A percentile compares a stretch with the other conserved stretches of the same genome.
phyloP scores from a whole-genome alignment of 1,284 basidiomycete species.

The Vanrija sp. region DNA sequence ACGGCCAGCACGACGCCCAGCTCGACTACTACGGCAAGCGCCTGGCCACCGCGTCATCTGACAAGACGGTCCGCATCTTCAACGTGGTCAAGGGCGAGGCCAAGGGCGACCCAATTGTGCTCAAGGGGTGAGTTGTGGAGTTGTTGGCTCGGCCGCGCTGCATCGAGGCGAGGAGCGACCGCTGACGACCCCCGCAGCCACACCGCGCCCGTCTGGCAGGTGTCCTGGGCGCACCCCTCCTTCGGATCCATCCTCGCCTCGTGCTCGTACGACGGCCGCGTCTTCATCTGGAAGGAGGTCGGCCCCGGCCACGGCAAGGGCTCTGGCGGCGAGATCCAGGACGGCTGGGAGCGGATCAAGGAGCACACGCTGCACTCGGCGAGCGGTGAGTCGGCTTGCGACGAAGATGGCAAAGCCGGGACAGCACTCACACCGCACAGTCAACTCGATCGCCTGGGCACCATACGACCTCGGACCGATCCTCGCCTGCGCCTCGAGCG shows the following conservation, averaged over 20 bases:
- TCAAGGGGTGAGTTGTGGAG: conserved; percentile 67
- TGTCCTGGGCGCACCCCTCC: conserved; percentile 98
- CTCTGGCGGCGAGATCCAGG: conserved; percentile 50
- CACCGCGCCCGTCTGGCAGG: conserved; percentile 96
- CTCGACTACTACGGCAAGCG: conserved; percentile 96
- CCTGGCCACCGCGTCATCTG: conserved; percentile 93
- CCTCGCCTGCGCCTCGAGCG: conserved; percentile 94
- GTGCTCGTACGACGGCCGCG: conserved; percentile 96
- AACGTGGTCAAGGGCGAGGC: conserved; percentile 84
- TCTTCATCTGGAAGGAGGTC: conserved; percentile 93
- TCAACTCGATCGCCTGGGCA: conserved; percentile 97
- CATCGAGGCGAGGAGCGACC: background rate
- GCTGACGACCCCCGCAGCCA: conserved; percentile 55
- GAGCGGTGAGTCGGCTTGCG: conserved; percentile 54
- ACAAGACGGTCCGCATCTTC: conserved; percentile 92
- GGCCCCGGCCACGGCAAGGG: conserved; percentile 41
- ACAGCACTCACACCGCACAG: too few relatives aligned
- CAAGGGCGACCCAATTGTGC: conserved; percentile 62
- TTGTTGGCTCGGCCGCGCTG: background rate
- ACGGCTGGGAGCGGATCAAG: conserved; percentile 87
- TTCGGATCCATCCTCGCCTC: conserved; percentile 94
- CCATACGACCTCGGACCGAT: conserved; percentile 96
- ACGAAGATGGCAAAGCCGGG: conserved; percentile 46
- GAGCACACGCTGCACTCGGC: conserved; percentile 93
- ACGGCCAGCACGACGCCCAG: conserved; percentile 85